Conservation (phyloP, 2,329 filamentous ascomycete genomes). For the Trichoderma citrinoviride region DNA sequence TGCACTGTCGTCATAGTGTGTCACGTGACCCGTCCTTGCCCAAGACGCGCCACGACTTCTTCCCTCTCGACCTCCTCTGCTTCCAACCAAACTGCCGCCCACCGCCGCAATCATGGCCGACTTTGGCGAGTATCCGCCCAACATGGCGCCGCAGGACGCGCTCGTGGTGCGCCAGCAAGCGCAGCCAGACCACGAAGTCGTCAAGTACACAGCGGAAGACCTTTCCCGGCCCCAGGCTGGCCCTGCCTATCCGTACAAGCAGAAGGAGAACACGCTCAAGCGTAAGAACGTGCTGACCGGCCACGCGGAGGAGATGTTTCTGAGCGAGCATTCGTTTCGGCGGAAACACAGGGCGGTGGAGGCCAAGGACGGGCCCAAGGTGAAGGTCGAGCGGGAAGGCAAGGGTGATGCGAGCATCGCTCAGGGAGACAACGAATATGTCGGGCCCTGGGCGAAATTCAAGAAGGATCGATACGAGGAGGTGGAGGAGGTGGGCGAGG, state of each 20-base stretch:
- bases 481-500: constrained; percentile 69
- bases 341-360: constrained; percentile 82
- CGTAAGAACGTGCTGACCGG: constrained; percentile 83
- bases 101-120: constrained; percentile 49
- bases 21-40: constrained; percentile 8
- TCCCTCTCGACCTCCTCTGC: neutral
- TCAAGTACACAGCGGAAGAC: constrained; percentile 68
- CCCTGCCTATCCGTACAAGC: constrained; percentile 72
- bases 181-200: constrained; percentile 58
- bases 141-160: constrained; percentile 63
- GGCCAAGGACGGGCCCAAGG: constrained; percentile 57
- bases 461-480: constrained; percentile 69
- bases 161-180: constrained; percentile 57
- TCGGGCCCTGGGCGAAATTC: constrained; percentile 93
- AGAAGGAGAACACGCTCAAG: constrained; percentile 60
- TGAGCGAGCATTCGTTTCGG: constrained; percentile 89
- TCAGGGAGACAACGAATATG: constrained; percentile 83
- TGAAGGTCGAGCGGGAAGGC: constrained; percentile 73
- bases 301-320: constrained; percentile 78
- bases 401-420: constrained; percentile 83
- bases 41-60: constrained; percentile 18
- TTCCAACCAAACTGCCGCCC: neutral
- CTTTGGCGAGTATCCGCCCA: constrained; percentile 63
- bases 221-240: constrained; percentile 64
- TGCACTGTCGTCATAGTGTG: neutral